Conservation (phyloP, 2,329 filamentous ascomycete genomes). For the Alternaria ethzedia region DNA sequence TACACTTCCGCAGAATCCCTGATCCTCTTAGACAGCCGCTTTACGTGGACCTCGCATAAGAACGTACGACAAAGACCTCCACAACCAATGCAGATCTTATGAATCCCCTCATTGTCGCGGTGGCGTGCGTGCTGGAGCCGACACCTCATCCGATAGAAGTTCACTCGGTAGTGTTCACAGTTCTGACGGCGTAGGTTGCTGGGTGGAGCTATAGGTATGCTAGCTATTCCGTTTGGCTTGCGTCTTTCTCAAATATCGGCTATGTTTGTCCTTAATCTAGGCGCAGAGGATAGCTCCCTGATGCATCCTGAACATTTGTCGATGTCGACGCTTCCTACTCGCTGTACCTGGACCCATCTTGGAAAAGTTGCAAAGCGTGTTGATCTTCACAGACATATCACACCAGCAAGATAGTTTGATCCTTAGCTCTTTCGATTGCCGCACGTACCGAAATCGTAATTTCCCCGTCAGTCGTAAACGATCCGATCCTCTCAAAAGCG, state of each 20-base stretch:
- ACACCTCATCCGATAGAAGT: neutral
- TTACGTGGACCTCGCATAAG: neutral
- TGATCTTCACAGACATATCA: neutral
- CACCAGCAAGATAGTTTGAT: neutral
- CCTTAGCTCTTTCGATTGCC: neutral
- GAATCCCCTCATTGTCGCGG: neutral
- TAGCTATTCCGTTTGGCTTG: no score
- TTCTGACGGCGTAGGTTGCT: neutral
- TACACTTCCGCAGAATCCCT: neutral
- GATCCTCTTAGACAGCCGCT: neutral
- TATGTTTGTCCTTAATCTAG: no score
- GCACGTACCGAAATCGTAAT: no score
- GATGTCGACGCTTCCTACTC: no score
- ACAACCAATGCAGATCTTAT: neutral
- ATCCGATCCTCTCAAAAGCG: neutral
- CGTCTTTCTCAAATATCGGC: no score
- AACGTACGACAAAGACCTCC: neutral
- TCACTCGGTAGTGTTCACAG: neutral
- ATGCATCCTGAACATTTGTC: no score
- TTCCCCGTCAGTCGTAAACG: rapidly evolving
- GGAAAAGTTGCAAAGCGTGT: no score
- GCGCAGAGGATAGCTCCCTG: no score
- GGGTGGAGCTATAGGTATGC: no score
- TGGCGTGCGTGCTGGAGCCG: neutral
- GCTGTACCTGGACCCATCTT: no score